These are phyloP conservation scores for Cordia subcordata DNA, from an alignment of 257 asterid genomes.

Conservation along the genomic window DNA sequence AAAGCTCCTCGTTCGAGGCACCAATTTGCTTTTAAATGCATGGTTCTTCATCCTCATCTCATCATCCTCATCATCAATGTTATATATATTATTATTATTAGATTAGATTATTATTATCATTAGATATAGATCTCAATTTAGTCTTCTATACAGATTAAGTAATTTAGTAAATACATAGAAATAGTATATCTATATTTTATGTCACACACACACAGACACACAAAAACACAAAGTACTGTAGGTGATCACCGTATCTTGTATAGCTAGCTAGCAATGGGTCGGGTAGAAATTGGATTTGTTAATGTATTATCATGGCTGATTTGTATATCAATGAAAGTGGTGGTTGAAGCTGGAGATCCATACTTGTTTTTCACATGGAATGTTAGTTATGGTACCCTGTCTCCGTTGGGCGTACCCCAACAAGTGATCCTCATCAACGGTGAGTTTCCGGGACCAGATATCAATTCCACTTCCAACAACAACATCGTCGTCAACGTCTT, in stretches of 20 bases:
- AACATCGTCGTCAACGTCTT: conserved; percentile 48
- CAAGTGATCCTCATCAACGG: conserved; percentile 54
- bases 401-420: conserved; percentile 66
- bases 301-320: conserved; percentile 21
- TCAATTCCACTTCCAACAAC: conserved; percentile 70
- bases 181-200: too few species aligned
- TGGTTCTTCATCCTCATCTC: too few species aligned
- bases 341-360: conserved; percentile 43
- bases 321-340: conserved; percentile 3
- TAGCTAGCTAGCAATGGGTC: conserved; percentile 12
- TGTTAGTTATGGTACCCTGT: conserved; percentile 43
- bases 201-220: too few species aligned
- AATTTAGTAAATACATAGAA: not conserved
- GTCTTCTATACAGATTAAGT: too few species aligned
- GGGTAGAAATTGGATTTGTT: conserved; percentile 10
- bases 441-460: conserved; percentile 59
- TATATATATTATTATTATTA: too few species aligned
- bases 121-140: too few species aligned
- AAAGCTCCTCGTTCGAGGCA: not conserved
- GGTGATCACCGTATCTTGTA: not conserved
- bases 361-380: conserved; percentile 40
- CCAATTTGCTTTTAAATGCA: too few species aligned
- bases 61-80: too few species aligned
- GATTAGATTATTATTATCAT: too few species aligned
- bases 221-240: too few species aligned